These are phyloP conservation scores for Rhodotorula taiwanensis DNA, from an alignment of 768 basidiomycete species.

Conservation along the genomic window DNA sequence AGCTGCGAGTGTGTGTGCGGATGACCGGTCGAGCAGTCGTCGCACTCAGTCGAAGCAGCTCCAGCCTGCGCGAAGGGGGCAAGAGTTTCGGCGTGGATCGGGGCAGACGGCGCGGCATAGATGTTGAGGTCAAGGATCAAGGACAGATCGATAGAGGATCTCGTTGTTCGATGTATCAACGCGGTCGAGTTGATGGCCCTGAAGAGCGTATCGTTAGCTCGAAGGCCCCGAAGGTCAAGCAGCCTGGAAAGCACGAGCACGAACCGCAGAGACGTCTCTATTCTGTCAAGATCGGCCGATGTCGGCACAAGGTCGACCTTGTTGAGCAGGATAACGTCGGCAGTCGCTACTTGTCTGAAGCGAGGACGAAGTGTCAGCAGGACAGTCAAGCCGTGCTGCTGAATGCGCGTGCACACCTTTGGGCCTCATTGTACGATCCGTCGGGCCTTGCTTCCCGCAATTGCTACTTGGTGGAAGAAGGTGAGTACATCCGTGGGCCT, in stretches of 20 bases:
- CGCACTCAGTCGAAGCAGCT: background rate
- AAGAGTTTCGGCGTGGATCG: slow-evolving; percentile 23
- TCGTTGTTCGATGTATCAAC: slow-evolving; percentile 64
- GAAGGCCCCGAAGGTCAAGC: too few relatives aligned
- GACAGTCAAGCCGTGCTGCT: background rate
- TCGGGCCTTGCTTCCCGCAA: slow-evolving; percentile 31
- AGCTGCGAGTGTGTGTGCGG: background rate
- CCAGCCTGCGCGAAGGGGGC: slow-evolving; percentile 14
- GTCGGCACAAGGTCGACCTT: slow-evolving; percentile 68
- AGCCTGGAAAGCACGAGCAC: too few relatives aligned
- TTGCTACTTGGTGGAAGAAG: slow-evolving; percentile 9
- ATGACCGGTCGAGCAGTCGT: slow-evolving; percentile 8
- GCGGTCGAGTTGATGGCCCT: slow-evolving; percentile 66
- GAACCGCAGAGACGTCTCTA: slow-evolving; percentile 56
- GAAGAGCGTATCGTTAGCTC: background rate
- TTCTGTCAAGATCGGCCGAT: slow-evolving; percentile 48
- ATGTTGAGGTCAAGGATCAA: slow-evolving; percentile 74
- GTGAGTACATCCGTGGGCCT: too few relatives aligned
- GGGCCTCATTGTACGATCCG: slow-evolving; percentile 32
- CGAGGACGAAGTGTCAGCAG: too few relatives aligned
- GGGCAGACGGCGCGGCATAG: slow-evolving; percentile 54
- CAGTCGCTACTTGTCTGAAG: slow-evolving; percentile 78
- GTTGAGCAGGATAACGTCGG: slow-evolving; percentile 87
- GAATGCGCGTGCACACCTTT: slow-evolving; percentile 2
- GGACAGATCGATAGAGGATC: slow-evolving; percentile 65